These are phyloP conservation scores for Aethionema arabicum DNA, from an alignment of 345 rosid genomes.

Conservation along the genomic window DNA sequence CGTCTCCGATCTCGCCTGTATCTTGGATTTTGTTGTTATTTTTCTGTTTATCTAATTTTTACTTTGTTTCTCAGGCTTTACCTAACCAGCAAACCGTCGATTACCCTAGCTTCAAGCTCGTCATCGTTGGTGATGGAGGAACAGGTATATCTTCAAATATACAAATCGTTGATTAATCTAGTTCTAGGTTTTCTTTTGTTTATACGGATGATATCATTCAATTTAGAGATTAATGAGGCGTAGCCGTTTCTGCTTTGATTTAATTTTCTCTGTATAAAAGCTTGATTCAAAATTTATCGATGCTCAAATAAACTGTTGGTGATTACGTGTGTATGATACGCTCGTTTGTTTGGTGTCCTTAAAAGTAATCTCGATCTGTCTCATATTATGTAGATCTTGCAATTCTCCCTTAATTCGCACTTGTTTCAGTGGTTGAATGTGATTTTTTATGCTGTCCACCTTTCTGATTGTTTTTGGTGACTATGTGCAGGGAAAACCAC, in stretches of 20 bases:
- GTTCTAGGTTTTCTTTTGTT: not conserved
- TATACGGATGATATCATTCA: not conserved
- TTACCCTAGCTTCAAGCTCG: slow-evolving; percentile 88
- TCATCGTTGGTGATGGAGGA: slow-evolving; percentile 91
- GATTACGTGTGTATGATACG: too few relatives aligned
- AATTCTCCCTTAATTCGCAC: not conserved
- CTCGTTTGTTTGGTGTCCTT: too few relatives aligned
- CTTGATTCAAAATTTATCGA: too few relatives aligned
- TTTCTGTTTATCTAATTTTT: not conserved
- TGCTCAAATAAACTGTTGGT: too few relatives aligned
- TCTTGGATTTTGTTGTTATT: not conserved
- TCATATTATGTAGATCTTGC: too few relatives aligned
- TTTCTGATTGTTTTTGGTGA: not conserved
- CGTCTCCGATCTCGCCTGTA: slow-evolving; percentile 11
- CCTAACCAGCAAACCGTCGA: slow-evolving; percentile 67
- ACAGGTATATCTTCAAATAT: slow-evolving; percentile 50
- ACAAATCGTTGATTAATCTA: not conserved
- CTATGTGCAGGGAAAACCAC: slow-evolving; percentile 78
- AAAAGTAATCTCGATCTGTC: too few relatives aligned
- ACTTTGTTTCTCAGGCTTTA: slow-evolving; percentile 50
- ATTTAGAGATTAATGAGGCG: not conserved
- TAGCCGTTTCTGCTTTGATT: too few relatives aligned
- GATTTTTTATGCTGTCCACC: not conserved
- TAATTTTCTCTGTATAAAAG: too few relatives aligned
- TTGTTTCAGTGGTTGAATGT: not conserved